These are phyloP conservation scores for Choiromyces venosus DNA, from an alignment of 495 filamentous ascomycete genomes.

Conservation along the genomic window DNA sequence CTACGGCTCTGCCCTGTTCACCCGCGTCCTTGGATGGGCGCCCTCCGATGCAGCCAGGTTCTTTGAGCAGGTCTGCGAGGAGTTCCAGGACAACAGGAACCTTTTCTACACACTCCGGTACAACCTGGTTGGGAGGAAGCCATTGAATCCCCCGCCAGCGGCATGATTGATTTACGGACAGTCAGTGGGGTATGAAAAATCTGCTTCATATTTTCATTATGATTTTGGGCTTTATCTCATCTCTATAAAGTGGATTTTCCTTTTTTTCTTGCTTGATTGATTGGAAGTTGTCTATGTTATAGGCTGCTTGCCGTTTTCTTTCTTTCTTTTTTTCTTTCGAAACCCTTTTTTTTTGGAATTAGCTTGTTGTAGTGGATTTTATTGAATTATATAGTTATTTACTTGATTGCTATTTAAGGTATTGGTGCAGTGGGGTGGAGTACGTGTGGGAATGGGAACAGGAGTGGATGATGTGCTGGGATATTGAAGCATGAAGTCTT, in stretches of 20 bases:
- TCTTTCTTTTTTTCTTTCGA: not conserved
- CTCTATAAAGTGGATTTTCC: too few relatives aligned
- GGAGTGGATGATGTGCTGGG: too few relatives aligned
- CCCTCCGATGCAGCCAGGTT: not conserved
- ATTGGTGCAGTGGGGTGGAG: too few relatives aligned
- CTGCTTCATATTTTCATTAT: not conserved
- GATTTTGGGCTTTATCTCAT: not conserved
- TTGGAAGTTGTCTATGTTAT: not conserved
- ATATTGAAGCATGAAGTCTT: too few relatives aligned
- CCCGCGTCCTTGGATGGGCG: constrained; percentile 10
- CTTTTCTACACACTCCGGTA: constrained; percentile 7
- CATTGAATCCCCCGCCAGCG: not conserved
- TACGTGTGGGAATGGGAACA: too few relatives aligned
- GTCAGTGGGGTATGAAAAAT: not conserved
- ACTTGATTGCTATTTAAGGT: too few relatives aligned
- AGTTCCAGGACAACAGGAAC: not conserved
- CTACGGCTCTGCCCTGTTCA: constrained; percentile 8
- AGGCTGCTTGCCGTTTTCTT: not conserved
- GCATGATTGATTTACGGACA: not conserved
- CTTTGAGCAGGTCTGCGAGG: not conserved
- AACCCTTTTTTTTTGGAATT: not conserved
- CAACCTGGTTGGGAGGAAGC: constrained; percentile 19
- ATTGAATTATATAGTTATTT: not conserved
- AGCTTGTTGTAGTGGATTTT: not conserved
- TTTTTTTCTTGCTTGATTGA: not conserved